Conservation (phyloP, 2,329 filamentous ascomycete species). For the Helotiales sp. region DNA sequence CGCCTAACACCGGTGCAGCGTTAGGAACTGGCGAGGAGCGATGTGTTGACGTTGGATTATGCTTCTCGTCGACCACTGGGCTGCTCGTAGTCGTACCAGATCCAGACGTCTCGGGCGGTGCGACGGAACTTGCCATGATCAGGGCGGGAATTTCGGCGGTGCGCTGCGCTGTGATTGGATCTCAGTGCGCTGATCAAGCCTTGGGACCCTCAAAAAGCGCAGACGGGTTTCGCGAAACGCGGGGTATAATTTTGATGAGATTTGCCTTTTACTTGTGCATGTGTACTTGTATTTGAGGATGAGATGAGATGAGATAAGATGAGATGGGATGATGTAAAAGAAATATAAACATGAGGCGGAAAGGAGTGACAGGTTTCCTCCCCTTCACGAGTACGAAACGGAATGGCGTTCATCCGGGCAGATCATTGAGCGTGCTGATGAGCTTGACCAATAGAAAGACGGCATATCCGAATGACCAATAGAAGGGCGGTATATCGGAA, state of each 20-base stretch:
- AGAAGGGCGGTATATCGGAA: not conserved
- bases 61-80: constrained; percentile 26
- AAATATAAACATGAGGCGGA: not conserved
- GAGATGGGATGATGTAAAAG: not conserved
- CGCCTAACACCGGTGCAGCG: constrained; percentile 24
- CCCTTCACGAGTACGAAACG: constrained; percentile 12
- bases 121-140: constrained; percentile 28
- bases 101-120: not conserved
- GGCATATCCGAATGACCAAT: constrained; percentile 17
- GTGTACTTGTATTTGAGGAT: too few relatives aligned
- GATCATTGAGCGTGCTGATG: not conserved
- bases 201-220: constrained; percentile 1
- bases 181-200: constrained; percentile 4
- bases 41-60: constrained; percentile 28
- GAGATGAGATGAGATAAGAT: too few relatives aligned
- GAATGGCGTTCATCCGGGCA: constrained; percentile 7
- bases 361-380: not conserved
- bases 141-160: constrained; percentile 17
- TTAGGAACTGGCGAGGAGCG: constrained; percentile 19
- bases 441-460: not conserved
- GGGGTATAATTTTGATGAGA: too few relatives aligned
- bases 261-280: too few relatives aligned
- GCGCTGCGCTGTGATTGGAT: constrained; percentile 26
- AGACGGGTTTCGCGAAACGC: constrained; percentile 4
- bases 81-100: not conserved